phyloP scores from a whole-genome alignment of 2,329 filamentous ascomycete genomes.

The Colletotrichum lupini region DNA sequence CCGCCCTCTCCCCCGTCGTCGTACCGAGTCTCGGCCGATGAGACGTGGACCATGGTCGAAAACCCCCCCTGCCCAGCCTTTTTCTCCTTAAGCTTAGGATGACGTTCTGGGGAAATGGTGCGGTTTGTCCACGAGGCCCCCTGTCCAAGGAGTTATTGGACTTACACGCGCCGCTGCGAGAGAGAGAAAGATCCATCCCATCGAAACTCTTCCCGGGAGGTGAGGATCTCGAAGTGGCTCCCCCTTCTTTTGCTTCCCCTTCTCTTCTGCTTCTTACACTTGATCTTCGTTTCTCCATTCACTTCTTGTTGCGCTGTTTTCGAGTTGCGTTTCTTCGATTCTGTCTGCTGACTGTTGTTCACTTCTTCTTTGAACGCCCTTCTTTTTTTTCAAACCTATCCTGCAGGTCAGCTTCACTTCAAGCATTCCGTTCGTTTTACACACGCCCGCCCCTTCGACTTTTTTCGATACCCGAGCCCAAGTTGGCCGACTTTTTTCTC shows the following conservation, averaged over 20 bases:
- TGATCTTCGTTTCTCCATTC: slow-evolving; percentile 18
- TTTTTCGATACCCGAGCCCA: slow-evolving; percentile 26
- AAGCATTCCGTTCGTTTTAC: slow-evolving; percentile 20
- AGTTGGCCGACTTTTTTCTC: slow-evolving; percentile 14
- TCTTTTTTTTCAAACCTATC: slow-evolving; percentile 11
- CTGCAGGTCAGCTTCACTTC: slow-evolving; percentile 32
- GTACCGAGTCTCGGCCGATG: slow-evolving; percentile 28
- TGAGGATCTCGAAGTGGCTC: background rate
- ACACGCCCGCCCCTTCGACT: background rate
- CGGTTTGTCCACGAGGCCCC: background rate
- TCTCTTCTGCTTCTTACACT: slow-evolving; percentile 7
- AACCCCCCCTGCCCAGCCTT: slow-evolving; percentile 20
- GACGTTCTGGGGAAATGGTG: slow-evolving; percentile 4
- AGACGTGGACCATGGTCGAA: slow-evolving; percentile 15
- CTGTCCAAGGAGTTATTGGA: slow-evolving; percentile 1
- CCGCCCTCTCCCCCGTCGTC: background rate
- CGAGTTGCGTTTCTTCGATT: slow-evolving; percentile 25
- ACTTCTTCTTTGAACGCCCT: slow-evolving; percentile 30
- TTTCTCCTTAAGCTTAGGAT: slow-evolving; percentile 4
- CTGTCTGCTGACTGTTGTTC: slow-evolving; percentile 6
- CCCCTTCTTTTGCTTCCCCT: slow-evolving; percentile 21
- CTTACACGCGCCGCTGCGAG: slow-evolving; percentile 17
- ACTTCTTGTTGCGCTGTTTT: background rate
- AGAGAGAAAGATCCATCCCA: background rate
- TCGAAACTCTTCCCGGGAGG: slow-evolving; percentile 14